These are phyloP conservation scores for Marasmius tenuissimus DNA, from an alignment of 1,284 basidiomycete genomes.

Conservation along the genomic window DNA sequence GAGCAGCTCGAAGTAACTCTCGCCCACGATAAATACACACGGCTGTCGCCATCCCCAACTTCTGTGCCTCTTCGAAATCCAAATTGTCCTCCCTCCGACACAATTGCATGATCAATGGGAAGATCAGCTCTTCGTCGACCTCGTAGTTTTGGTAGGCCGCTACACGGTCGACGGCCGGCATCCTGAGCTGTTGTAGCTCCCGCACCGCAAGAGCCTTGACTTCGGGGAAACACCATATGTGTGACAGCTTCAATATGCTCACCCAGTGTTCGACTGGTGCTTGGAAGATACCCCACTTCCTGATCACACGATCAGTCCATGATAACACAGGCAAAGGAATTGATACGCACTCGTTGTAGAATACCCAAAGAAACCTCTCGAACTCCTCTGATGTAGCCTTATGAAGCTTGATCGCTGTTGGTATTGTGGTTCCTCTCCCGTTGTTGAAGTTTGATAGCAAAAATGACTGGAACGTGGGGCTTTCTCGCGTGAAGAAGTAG, in stretches of 20 bases:
- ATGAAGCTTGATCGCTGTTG: conserved; percentile 35
- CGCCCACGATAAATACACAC: not conserved
- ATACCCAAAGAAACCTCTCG: conserved; percentile 57
- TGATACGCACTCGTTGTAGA: conserved; percentile 62
- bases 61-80: not conserved
- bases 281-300: conserved; percentile 1
- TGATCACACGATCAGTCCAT: not conserved
- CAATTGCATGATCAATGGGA: conserved; percentile 35
- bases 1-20: not conserved
- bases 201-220: conserved; percentile 37
- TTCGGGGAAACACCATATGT: conserved; percentile 38
- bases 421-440: conserved; percentile 42
- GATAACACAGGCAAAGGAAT: not conserved
- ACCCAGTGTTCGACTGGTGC: conserved; percentile 34
- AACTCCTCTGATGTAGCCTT: conserved; percentile 49
- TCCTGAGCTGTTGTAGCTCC: conserved; percentile 36
- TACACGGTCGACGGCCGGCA: conserved; percentile 39
- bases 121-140: conserved; percentile 35
- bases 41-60: not conserved
- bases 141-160: conserved; percentile 38
- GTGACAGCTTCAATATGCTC: conserved; percentile 39
- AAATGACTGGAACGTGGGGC: conserved; percentile 46
- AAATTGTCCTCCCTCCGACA: conserved; percentile 17
- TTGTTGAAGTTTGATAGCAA: conserved; percentile 27
- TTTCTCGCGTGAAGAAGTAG: conserved; percentile 62